These are phyloP conservation scores for Phytopythium chamaehyphon DNA, from an alignment of 352 stramenopile species.

Conservation along the genomic window DNA sequence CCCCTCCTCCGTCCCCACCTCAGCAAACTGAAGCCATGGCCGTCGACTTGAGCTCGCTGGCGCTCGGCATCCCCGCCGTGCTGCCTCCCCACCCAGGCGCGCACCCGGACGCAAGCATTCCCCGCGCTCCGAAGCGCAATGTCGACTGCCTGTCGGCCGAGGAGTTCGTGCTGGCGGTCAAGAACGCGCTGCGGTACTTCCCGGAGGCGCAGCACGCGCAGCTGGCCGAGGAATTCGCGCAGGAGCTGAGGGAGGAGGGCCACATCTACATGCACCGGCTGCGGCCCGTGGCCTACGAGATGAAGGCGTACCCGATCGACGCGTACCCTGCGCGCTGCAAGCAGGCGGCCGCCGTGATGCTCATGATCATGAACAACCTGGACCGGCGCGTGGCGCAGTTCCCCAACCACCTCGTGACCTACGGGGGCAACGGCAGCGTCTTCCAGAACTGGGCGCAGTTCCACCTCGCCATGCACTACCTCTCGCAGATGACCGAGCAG, in stretches of 20 bases:
- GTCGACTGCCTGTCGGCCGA: constrained; percentile 46
- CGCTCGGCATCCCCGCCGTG: constrained; percentile 37
- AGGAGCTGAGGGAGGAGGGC: constrained; percentile 84
- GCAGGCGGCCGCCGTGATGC: constrained; percentile 78
- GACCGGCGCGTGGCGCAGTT: constrained; percentile 85
- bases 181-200: constrained; percentile 90
- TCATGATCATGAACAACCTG: constrained; percentile 93
- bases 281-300: constrained; percentile 81
- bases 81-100: constrained; percentile 52
- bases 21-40: constrained; percentile 1
- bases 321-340: constrained; percentile 69
- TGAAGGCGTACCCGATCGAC: constrained; percentile 84
- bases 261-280: constrained; percentile 92
- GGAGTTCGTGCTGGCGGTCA: constrained; percentile 70
- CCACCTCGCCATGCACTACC: constrained; percentile 83
- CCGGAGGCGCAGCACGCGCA: constrained; percentile 54
- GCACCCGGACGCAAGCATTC: constrained; percentile 44
- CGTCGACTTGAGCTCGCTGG: constrained; percentile 49
- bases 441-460: constrained; percentile 91
- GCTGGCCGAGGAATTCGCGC: constrained; percentile 78
- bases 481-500: constrained; percentile 83
- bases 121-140: constrained; percentile 50
- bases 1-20: too few species aligned
- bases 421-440: constrained; percentile 87
- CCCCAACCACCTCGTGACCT: constrained; percentile 84